Conservation (phyloP, 192 early-diverging fungal species). For the Backusella tuberculispora region DNA sequence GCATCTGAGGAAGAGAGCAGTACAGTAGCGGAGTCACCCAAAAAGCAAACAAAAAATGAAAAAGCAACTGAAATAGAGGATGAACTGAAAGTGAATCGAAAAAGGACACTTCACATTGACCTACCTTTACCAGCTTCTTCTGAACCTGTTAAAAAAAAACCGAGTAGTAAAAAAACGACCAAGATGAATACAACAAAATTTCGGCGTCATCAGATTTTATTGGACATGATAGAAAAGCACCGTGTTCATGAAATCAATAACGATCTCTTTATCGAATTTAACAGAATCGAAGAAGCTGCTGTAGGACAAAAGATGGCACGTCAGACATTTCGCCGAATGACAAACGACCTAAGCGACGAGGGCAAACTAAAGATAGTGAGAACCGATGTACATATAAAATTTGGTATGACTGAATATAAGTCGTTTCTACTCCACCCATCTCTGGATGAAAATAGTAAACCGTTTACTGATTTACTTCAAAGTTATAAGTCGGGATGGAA, state of each 20-base stretch:
- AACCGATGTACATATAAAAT: not conserved
- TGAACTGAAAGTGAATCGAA: not conserved
- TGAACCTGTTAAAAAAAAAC: not conserved
- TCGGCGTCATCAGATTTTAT: not conserved
- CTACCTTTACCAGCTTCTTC: not conserved
- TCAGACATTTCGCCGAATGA: not conserved
- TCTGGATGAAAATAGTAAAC: not conserved
- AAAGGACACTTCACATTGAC: not conserved
- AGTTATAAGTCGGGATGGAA: not conserved
- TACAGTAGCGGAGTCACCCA: not conserved
- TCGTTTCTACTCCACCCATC: not conserved
- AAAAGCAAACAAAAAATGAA: not conserved
- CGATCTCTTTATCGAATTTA: not conserved
- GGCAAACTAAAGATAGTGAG: not conserved
- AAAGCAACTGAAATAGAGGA: not conserved
- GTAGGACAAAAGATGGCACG: not conserved
- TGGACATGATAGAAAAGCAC: not conserved
- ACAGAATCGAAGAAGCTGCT: not conserved
- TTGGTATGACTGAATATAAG: not conserved
- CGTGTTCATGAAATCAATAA: not conserved
- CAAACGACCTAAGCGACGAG: not conserved
- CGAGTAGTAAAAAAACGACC: not conserved
- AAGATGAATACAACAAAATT: constrained; percentile 14
- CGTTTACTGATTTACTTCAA: not conserved
- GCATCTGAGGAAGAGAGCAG: not conserved